Evolutionary conservation across 305 asterid genomes (phyloP), one percentile per base, ranked within the genome.

Genomic region (Fraxinus ornus): DNA sequence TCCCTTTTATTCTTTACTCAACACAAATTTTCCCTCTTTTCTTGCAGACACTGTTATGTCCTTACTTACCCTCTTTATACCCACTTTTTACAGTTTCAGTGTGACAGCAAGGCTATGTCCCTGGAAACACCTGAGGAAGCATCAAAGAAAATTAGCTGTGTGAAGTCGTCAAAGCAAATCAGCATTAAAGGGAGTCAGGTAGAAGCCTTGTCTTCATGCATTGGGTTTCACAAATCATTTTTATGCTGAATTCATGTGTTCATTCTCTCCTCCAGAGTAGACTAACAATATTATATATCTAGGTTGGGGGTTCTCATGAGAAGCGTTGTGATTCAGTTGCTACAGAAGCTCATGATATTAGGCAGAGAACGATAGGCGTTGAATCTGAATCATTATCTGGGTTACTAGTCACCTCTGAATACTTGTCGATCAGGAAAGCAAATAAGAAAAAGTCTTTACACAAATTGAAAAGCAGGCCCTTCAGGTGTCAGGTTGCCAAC

Each of bases 391-490:
- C 75, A 26, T 60, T 57, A 24, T 33, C 80, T 44, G 64, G 76
- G 30, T 41, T 75, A 76, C 81, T 87, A 73, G 79, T 84, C 73
- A n/a, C 83, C 64, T 47, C 79, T n/a, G 80, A 79, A 70, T 22
- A 55, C 26, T 41, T 78, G 41, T 35, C 64, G 7, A n/a, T 12
- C 47, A 84, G 39, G 83, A 74, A 37, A 83, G 30, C 77, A 6
- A 85, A 78, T 66, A 85, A 33, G 21, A 88, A 81, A 83, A 77
- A 60, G 60, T 70, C 79, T 26, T 81, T 71, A 55, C 86, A 81
- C 75, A 88, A 84, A 83, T 86, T 86, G 30, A 91, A 87, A 79
- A 85, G 83, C 88, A 92, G 89, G 89, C 89, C 83, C 77, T 85
- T 87, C 78, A 94, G 88, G 87, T 76, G 77, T 86, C 91, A 82